Base-by-base conservation (phyloP, 2,329 filamentous ascomycete species). In the Volutella citrinella region DNA sequence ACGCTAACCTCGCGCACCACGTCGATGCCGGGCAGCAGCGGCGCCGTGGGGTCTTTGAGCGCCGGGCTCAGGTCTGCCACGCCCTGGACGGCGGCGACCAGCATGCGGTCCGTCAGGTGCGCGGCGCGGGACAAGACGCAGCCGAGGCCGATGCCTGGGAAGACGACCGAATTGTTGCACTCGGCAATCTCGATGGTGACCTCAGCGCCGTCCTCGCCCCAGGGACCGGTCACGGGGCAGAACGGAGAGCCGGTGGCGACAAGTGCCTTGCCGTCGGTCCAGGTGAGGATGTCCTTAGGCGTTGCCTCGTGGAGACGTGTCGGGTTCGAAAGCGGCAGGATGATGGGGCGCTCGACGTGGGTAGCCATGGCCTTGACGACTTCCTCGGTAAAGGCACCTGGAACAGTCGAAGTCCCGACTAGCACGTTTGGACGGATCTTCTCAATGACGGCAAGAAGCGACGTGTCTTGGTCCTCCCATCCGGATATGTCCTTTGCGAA, bases 221-320 rank as follows among this genome's bases (percentile, higher is more conserved):
- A 78, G 2, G 73, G 68, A 0, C 72, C 75, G 31, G 75, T 74
- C 11, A 93, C 86, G 0, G 88, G 82, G 3, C 76, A 72, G 56
- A 94, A 95, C 0, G 89, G 88, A 8, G 82, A 87, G 5, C 89
- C 89, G 0, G 89, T 95, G 0, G 89, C 87, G 5, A 93, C 80
- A 4, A 95, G 71, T 0, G 80, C 87, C 45, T 78, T 80, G 3
- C 88, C 87, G 26, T 83, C 63, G 0, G 87, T 91, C 89, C 88
- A 95, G 4, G 76, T 60, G 34, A 83, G 79, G 15, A 95, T 65
- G 55, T 95, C 87, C 12, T 77, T 66, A 0, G 89, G 89, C 7
- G 80, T 75, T 3, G 87, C 89, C 61, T 95, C 89, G 55, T 94
- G 87, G 0, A 95, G 74, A 3, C 78, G 71, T 0, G 88, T 95